These are phyloP conservation scores for Mycosarcoma maydis DNA, from an alignment of 1,284 basidiomycete genomes.

Conservation along the genomic window DNA sequence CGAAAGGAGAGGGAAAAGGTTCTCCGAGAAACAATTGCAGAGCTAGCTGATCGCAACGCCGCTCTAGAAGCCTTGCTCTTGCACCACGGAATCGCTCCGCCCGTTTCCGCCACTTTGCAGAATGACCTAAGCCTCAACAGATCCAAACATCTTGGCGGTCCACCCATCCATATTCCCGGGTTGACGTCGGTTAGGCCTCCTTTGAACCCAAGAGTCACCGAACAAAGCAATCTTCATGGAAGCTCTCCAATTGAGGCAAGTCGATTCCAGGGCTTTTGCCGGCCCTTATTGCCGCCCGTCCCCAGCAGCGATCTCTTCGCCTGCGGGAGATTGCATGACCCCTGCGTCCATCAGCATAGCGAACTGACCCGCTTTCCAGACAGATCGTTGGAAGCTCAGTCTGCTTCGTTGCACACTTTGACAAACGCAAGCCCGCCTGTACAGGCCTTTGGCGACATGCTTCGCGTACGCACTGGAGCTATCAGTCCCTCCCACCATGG, in stretches of 20 bases:
- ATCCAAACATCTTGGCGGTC: constrained; percentile 19
- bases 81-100: constrained; percentile 19
- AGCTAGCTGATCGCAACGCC: constrained; percentile 26
- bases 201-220: neutral
- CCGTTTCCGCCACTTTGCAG: constrained; percentile 4
- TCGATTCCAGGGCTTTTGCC: neutral
- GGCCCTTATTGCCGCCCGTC: neutral
- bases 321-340: too few relatives aligned
- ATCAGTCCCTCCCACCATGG: too few relatives aligned
- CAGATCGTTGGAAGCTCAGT: too few relatives aligned
- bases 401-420: too few relatives aligned
- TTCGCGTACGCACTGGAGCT: too few relatives aligned
- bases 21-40: constrained; percentile 24
- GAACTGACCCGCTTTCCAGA: too few relatives aligned
- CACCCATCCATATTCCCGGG: constrained; percentile 35
- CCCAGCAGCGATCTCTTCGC: too few relatives aligned
- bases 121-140: constrained; percentile 23
- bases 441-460: too few relatives aligned
- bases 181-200: constrained; percentile 7
- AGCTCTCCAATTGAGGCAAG: neutral
- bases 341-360: too few relatives aligned
- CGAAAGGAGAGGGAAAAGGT: constrained; percentile 33
- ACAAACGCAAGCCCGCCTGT: too few relatives aligned
- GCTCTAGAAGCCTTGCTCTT: constrained; percentile 19
- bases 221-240: neutral